These are phyloP conservation scores for Trichoderma oligosporum DNA, from an alignment of 2,329 filamentous ascomycete species.

Conservation along the genomic window DNA sequence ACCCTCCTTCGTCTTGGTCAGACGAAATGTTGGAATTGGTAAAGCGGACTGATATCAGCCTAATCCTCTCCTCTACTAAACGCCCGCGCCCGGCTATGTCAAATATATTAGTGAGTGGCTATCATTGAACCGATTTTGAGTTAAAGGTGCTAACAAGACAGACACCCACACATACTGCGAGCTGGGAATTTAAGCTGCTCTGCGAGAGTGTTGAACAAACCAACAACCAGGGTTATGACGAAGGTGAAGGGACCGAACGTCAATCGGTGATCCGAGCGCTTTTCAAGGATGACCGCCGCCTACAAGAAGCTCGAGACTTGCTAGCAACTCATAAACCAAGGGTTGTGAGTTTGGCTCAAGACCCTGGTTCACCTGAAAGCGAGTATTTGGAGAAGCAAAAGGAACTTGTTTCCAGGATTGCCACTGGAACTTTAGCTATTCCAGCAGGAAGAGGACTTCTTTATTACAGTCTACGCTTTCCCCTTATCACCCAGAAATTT, in stretches of 20 bases:
- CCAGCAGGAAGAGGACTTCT: conserved; percentile 83
- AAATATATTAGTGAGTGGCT: conserved; percentile 42
- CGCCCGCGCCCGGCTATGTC: conserved; percentile 32
- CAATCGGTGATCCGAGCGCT: conserved; percentile 79
- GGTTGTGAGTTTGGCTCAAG: conserved; percentile 69
- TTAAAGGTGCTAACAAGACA: conserved; percentile 33
- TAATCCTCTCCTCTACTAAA: conserved; percentile 51
- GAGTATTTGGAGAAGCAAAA: conserved; percentile 91
- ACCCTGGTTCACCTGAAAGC: conserved; percentile 77
- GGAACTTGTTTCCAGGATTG: conserved; percentile 79
- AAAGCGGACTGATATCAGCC: conserved; percentile 74
- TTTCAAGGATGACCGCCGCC: conserved; percentile 85
- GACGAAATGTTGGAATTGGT: conserved; percentile 69
- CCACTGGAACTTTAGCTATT: conserved; percentile 81
- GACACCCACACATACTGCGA: conserved; percentile 61
- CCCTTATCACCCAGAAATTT: conserved; percentile 88
- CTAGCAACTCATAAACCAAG: conserved; percentile 82
- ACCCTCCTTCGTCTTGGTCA: conserved; percentile 74
- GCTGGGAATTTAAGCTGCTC: conserved; percentile 74
- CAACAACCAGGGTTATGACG: conserved; percentile 62
- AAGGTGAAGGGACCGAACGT: conserved; percentile 77
- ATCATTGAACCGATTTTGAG: background rate
- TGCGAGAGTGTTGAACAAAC: conserved; percentile 63
- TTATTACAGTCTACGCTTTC: conserved; percentile 81
- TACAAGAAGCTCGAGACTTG: conserved; percentile 78